These are phyloP conservation scores for Durio zibethinus DNA, from an alignment of 345 rosid genomes.

Conservation along the genomic window DNA sequence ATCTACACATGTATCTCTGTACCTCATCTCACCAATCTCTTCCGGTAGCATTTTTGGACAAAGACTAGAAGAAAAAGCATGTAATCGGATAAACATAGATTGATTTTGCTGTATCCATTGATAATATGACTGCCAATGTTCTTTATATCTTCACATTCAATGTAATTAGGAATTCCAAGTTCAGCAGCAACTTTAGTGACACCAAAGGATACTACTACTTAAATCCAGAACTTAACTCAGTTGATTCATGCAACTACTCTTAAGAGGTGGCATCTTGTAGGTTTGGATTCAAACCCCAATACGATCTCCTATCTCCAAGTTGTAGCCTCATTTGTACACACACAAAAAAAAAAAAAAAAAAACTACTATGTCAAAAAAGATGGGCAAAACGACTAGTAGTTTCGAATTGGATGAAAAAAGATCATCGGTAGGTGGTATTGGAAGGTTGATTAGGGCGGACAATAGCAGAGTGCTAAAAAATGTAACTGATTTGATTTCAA, in stretches of 20 bases:
- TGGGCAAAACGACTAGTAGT: constrained; percentile 35
- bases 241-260: too few relatives aligned
- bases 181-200: constrained; percentile 18
- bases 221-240: too few relatives aligned
- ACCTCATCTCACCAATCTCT: constrained; percentile 11
- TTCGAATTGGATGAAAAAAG: constrained; percentile 36
- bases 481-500: too few relatives aligned
- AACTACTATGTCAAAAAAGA: constrained; percentile 34
- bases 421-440: constrained; percentile 24
- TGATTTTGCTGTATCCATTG: neutral
- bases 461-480: too few relatives aligned
- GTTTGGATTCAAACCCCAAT: too few relatives aligned
- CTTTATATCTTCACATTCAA: neutral
- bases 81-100: constrained; percentile 18
- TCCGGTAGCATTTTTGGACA: constrained; percentile 6
- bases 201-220: constrained; percentile 16
- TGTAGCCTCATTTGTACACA: too few relatives aligned
- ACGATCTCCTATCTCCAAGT: too few relatives aligned
- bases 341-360: too few relatives aligned
- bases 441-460: constrained; percentile 16
- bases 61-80: constrained; percentile 12
- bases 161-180: constrained; percentile 20
- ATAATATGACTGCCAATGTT: too few relatives aligned
- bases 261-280: too few relatives aligned
- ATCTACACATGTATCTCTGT: neutral